Conservation (phyloP, 768 basidiomycete genomes). For the Hericium erinaceus region DNA sequence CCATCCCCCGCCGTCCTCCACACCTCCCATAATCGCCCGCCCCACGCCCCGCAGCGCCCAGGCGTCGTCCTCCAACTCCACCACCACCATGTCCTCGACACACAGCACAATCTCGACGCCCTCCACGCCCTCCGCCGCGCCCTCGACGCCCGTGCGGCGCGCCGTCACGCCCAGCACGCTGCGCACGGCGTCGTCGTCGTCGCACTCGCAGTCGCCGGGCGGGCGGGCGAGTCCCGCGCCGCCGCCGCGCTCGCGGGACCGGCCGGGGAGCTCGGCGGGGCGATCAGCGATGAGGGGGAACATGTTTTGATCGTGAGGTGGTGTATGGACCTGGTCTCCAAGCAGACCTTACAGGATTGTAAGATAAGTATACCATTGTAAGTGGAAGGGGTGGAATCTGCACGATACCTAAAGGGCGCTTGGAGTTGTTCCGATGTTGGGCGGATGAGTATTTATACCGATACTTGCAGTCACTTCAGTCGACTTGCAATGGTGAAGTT, state of each 20-base stretch:
- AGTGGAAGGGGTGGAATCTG: too few species aligned
- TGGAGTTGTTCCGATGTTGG: too few species aligned
- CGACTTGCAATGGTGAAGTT: too few species aligned
- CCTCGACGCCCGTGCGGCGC: neutral
- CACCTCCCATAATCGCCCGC: neutral
- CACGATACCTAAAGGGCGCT: too few species aligned
- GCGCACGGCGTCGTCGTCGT: constrained; percentile 3
- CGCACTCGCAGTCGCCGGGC: constrained; percentile 5
- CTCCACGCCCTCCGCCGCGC: constrained; percentile 5
- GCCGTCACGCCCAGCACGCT: neutral
- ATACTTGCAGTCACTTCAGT: too few species aligned
- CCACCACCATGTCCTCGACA: neutral
- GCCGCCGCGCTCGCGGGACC: constrained; percentile 57
- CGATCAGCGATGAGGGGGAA: constrained; percentile 43
- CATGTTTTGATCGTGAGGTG: constrained; percentile 41
- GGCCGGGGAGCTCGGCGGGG: constrained; percentile 47
- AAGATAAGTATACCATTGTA: too few species aligned
- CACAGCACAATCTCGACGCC: neutral
- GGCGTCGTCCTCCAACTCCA: neutral
- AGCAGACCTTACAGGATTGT: too few species aligned
- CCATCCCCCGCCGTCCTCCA: neutral
- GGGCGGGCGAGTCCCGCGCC: constrained; percentile 35
- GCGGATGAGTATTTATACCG: too few species aligned
- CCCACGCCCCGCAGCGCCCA: neutral
- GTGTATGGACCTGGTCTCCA: too few species aligned